Evolutionary conservation across 2,329 filamentous ascomycete genomes (phyloP), one percentile per base, ranked within the genome.

Genomic region (Alternaria sp.): DNA sequence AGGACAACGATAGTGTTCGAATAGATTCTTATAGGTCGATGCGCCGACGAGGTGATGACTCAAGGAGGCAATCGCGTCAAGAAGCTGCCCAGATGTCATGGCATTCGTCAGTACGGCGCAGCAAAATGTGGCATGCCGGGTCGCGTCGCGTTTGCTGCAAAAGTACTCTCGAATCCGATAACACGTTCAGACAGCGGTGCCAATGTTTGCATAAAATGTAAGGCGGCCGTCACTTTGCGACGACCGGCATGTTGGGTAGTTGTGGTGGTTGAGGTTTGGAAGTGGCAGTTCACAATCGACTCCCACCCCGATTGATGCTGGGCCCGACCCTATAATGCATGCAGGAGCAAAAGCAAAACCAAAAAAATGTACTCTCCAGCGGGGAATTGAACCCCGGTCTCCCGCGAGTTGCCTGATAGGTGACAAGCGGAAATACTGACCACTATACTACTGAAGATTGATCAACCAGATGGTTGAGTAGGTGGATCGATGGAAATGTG

Each of bases 401-500:
- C 61, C 61, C 30, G 61, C 57, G 61, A 40, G 28, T 30, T 65
- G 59, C 49, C 25, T 12, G 3, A 36, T 45, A n/a, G 40, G 43
- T 65, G 63, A 65, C 63, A 62, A 65, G 63, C 59, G 54, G 63
- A 56, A 62, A 65, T 65, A 65, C 63, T 62, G 60, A 65, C 63
- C 59, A 65, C 63, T 65, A 65, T 65, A 62, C 59, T 55, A 65
- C 53, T 50, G 52, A 58, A 65, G 62, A 65, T 56, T 49, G 44
- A 23, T n/a, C 46, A 40, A 46, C 49, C 43, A 19, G 54, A 28
- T 2, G 46, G 40, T 6, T 52, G 47, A 44, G 57, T 59, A 21
- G 36, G 6, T 25, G 23, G 36, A 21, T 55, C 28, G 28, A 30
- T 28, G 25, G 21, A n/a, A n/a, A n/a, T n/a, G n/a, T n/a, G n/a